phyloP scores from a whole-genome alignment of 139 green algal species.

The Zygnema cylindricum region DNA sequence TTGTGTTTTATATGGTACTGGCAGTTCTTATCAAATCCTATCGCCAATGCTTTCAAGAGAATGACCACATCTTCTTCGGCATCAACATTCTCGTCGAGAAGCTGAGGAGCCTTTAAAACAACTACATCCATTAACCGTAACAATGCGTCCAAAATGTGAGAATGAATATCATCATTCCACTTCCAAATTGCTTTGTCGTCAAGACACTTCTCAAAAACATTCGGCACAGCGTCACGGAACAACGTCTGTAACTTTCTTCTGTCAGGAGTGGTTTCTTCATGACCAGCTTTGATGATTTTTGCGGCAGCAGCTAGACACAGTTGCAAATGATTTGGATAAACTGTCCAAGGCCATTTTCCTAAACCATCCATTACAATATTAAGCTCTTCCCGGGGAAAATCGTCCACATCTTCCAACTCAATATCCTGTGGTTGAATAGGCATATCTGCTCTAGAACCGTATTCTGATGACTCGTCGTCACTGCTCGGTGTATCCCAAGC shows the following conservation, averaged over 20 bases:
- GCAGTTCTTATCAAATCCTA: slow-evolving; percentile 43
- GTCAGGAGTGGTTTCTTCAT: neutral
- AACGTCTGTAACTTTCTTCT: slow-evolving; percentile 33
- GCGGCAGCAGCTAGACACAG: slow-evolving; percentile 44
- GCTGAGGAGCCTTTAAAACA: slow-evolving; percentile 40
- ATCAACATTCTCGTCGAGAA: slow-evolving; percentile 20
- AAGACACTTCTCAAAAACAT: slow-evolving; percentile 66
- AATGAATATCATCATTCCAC: slow-evolving; percentile 56
- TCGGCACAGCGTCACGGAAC: slow-evolving; percentile 54
- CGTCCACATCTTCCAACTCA: slow-evolving; percentile 36
- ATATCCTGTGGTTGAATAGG: slow-evolving; percentile 20
- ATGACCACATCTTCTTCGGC: slow-evolving; percentile 18
- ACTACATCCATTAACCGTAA: slow-evolving; percentile 45
- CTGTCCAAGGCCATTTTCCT: slow-evolving; percentile 60
- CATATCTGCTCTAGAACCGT: slow-evolving; percentile 22
- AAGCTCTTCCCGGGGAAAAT: slow-evolving; percentile 40
- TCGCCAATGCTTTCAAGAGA: slow-evolving; percentile 21
- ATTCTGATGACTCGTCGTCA: slow-evolving; percentile 13
- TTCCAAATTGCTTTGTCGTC: slow-evolving; percentile 52
- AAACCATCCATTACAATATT: slow-evolving; percentile 58
- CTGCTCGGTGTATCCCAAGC: slow-evolving; percentile 10
- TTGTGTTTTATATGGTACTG: slow-evolving; percentile 58
- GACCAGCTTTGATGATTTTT: slow-evolving; percentile 26
- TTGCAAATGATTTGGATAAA: slow-evolving; percentile 54
- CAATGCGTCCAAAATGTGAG: slow-evolving; percentile 55